Conservation (phyloP, 2,329 filamentous ascomycete species). For the Trichocomaceae sp. region DNA sequence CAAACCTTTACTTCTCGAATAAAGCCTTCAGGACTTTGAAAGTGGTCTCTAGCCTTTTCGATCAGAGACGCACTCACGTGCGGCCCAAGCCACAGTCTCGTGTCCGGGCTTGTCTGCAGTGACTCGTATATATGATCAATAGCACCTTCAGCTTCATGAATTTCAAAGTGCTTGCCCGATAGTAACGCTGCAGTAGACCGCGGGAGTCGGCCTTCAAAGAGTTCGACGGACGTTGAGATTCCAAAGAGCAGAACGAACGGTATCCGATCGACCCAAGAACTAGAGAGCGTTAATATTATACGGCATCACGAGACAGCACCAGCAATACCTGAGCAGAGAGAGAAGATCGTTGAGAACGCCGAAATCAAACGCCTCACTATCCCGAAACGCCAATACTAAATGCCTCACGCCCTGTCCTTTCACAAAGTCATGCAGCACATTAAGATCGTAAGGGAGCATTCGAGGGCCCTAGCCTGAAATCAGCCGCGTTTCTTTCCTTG, state of each 20-base stretch:
- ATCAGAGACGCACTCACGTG: slow-evolving; percentile 46
- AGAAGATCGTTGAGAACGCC: slow-evolving; percentile 40
- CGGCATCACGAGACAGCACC: not conserved
- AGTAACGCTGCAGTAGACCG: slow-evolving; percentile 48
- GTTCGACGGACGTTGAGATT: slow-evolving; percentile 57
- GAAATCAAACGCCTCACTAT: slow-evolving; percentile 44
- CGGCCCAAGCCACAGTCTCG: slow-evolving; percentile 48
- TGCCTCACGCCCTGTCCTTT: slow-evolving; percentile 31
- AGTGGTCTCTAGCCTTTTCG: slow-evolving; percentile 52
- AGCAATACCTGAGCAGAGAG: slow-evolving; percentile 41
- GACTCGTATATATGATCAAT: slow-evolving; percentile 37
- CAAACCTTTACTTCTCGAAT: slow-evolving; percentile 46
- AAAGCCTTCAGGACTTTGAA: slow-evolving; percentile 54
- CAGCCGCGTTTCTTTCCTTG: not conserved
- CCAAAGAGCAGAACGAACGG: slow-evolving; percentile 55
- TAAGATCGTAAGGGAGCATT: slow-evolving; percentile 41
- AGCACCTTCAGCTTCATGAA: slow-evolving; percentile 43
- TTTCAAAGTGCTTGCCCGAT: slow-evolving; percentile 50
- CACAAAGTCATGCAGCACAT: slow-evolving; percentile 39
- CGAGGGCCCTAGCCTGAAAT: slow-evolving; percentile 29
- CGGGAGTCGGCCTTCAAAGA: slow-evolving; percentile 54
- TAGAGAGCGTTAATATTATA: slow-evolving; percentile 22
- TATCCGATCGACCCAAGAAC: slow-evolving; percentile 56
- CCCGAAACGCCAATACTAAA: slow-evolving; percentile 39
- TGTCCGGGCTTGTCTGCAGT: slow-evolving; percentile 30